phyloP scores from a whole-genome alignment of 495 filamentous ascomycete species.

The Daldinia caldariorum region DNA sequence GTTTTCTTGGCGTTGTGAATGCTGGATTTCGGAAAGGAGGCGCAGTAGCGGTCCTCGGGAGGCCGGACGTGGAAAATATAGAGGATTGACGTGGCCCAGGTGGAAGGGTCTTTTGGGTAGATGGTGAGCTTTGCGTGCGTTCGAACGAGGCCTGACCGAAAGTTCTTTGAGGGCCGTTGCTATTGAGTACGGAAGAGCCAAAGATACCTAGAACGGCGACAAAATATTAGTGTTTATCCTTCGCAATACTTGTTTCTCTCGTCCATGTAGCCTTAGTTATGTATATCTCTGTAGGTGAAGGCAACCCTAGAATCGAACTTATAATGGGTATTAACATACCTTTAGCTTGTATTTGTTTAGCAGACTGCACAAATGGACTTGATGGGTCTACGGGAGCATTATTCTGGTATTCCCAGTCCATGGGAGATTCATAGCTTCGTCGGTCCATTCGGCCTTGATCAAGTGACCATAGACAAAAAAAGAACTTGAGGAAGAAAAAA shows the following conservation, averaged over 20 bases:
- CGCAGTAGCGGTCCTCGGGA: slow-evolving; percentile 50
- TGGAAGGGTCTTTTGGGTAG: slow-evolving; percentile 50
- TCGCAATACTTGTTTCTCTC: slow-evolving; percentile 7
- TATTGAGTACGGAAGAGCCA: slow-evolving; percentile 30
- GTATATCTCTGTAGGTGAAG: background rate
- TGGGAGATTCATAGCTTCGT: slow-evolving; percentile 57
- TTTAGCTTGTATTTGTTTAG: slow-evolving; percentile 37
- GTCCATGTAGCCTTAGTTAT: background rate
- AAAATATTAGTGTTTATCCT: slow-evolving; percentile 6
- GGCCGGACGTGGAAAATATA: slow-evolving; percentile 51
- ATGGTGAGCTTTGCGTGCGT: slow-evolving; percentile 44
- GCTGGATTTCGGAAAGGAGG: slow-evolving; percentile 71
- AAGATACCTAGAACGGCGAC: slow-evolving; percentile 27
- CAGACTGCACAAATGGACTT: slow-evolving; percentile 57
- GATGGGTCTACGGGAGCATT: slow-evolving; percentile 56
- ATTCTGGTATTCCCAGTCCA: slow-evolving; percentile 63
- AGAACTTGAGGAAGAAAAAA: background rate
- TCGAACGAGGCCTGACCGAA: slow-evolving; percentile 51
- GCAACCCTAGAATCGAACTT: slow-evolving; percentile 4
- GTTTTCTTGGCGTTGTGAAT: slow-evolving; percentile 84
- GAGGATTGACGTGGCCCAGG: slow-evolving; percentile 48
- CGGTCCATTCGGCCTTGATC: slow-evolving; percentile 50
- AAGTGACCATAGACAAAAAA: slow-evolving; percentile 14
- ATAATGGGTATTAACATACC: slow-evolving; percentile 18
- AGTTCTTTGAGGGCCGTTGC: slow-evolving; percentile 8